Evolutionary conservation across 805 yeast species (phyloP).

Genomic region (Pichia exigua): DNA sequence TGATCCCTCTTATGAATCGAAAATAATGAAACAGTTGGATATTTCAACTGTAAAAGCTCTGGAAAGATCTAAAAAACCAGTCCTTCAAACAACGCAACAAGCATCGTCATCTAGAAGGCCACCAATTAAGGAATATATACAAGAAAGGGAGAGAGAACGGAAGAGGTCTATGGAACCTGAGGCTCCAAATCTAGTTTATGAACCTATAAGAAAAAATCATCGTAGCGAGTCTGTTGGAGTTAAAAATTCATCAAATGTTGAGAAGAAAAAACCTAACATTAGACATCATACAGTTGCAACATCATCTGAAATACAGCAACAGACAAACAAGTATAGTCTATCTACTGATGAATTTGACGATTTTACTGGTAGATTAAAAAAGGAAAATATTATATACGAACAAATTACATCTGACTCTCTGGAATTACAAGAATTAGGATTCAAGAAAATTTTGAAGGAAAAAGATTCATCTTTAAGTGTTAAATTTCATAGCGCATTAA

Average conservation of each 20-base stretch:
- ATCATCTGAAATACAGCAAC: neutral
- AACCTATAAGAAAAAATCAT: neutral
- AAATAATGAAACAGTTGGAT: constrained; percentile 33
- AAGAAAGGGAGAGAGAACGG: constrained; percentile 28
- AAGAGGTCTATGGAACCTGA: constrained; percentile 7
- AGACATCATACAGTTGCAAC: neutral
- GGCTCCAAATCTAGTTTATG: neutral
- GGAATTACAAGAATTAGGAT: constrained; percentile 16
- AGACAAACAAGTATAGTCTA: neutral
- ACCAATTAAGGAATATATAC: constrained; percentile 41
- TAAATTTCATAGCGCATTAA: constrained; percentile 19
- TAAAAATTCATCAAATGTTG: neutral
- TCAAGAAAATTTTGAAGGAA: constrained; percentile 9
- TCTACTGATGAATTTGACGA: constrained; percentile 13
- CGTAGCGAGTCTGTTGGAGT: neutral
- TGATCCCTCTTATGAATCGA: constrained; percentile 47
- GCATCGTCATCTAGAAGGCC: constrained; percentile 26
- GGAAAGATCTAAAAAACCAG: constrained; percentile 38
- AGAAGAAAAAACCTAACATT: neutral
- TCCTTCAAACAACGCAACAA: neutral
- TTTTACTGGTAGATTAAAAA: constrained; percentile 16
- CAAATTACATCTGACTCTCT: constrained; percentile 20
- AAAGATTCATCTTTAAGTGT: constrained; percentile 9
- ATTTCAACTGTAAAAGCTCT: constrained; percentile 46
- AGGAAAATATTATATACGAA: constrained; percentile 18